These are phyloP conservation scores for Pseudoscleropodium purum DNA, from an alignment of 225 moss, liverwort and hornwort genomes.

Conservation along the genomic window DNA sequence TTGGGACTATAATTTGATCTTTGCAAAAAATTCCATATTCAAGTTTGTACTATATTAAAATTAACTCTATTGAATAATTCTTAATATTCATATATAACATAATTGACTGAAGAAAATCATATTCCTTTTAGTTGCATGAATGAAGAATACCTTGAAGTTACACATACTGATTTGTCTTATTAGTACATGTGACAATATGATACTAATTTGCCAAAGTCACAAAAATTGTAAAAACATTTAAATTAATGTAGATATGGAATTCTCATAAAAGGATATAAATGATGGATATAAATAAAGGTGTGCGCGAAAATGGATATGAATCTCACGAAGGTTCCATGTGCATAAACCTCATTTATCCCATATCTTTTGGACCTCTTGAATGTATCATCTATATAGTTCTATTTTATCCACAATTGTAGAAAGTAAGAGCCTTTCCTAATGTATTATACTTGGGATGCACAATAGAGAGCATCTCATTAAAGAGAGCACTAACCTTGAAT, in stretches of 20 bases:
- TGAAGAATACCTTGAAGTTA: too few species aligned
- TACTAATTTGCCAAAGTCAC: not conserved
- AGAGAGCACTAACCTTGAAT: not conserved
- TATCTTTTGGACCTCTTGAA: not conserved
- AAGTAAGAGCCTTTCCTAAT: not conserved
- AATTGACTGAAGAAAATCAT: too few species aligned
- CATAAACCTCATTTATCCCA: too few species aligned
- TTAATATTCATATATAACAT: not conserved
- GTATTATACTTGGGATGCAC: accelerated
- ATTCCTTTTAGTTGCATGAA: too few species aligned
- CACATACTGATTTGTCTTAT: not conserved
- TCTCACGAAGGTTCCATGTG: too few species aligned
- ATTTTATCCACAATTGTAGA: not conserved
- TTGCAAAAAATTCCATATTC: not conserved
- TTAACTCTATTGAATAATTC: not conserved
- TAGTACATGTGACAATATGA: not conserved
- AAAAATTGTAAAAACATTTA: not conserved
- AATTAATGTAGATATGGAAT: not conserved
- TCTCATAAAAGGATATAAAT: too few species aligned
- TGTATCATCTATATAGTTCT: not conserved
- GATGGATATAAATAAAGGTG: too few species aligned
- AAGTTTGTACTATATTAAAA: accelerated
- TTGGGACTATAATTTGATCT: not conserved
- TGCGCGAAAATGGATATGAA: too few species aligned
- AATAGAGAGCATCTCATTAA: accelerated